Evolutionary conservation across 148 eudicot genomes (phyloP).

Genomic region (Fagopyrum esculentum): DNA sequence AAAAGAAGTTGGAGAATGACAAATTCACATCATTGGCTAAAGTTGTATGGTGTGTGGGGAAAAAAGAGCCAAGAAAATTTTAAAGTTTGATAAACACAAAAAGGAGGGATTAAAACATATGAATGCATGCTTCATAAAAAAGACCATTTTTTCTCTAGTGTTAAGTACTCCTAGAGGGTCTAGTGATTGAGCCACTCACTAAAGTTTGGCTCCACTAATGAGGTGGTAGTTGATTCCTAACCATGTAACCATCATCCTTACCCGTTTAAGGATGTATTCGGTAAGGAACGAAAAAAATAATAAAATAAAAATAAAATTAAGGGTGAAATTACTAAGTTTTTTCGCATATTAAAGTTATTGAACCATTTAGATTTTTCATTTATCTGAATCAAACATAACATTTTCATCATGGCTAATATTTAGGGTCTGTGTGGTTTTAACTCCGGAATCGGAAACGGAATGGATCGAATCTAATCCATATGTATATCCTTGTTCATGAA

Average conservation of each 20-base stretch:
- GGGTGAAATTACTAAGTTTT: no score
- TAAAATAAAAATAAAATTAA: no score
- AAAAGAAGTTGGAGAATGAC: background rate
- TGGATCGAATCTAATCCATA: no score
- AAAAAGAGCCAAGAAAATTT: background rate
- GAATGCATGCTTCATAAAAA: conserved; percentile 5
- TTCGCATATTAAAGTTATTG: no score
- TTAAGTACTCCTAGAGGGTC: background rate
- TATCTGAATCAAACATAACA: no score
- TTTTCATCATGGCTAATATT: no score
- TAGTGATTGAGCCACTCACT: conserved; percentile 5
- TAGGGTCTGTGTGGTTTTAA: no score
- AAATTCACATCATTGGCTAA: conserved; percentile 8
- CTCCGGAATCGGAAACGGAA: no score
- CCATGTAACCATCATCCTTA: background rate
- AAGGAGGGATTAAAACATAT: background rate
- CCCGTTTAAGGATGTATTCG: background rate
- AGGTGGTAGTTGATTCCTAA: background rate
- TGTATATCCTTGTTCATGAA: no score
- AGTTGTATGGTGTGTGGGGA: background rate
- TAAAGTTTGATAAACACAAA: background rate
- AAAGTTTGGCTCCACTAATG: background rate
- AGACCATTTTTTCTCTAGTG: background rate
- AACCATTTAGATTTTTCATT: no score
- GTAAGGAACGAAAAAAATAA: no score